Base-by-base conservation (phyloP, 495 filamentous ascomycete species). In the Neurospora sublineolata region DNA sequence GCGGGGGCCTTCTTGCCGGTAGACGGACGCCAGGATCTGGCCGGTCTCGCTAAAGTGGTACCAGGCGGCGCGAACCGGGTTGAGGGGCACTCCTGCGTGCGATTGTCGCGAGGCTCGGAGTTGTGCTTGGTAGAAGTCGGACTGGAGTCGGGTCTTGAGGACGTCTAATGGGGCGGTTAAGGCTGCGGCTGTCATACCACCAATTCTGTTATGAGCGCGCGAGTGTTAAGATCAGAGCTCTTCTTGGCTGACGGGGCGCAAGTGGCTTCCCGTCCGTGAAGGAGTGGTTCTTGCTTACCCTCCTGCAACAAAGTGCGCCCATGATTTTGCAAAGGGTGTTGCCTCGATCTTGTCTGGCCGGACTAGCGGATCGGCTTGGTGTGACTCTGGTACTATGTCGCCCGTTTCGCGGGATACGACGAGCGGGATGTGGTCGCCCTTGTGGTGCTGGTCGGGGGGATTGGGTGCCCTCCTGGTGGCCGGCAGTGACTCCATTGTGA, bases 121-220 rank as follows among this genome's bases (percentile, higher is more conserved):
- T 74, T 90, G 92, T 2, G 87, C 82, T 76, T 94, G 92, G 83
- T 97, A 97, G 79, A 94, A 96, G 75, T 95, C 92, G 75, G 92
- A 94, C 79, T 97, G 93, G 4, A 97, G 85, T 9, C 93, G 87
- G 4, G 94, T 97, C 81, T 95, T 95, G 10, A 97, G 86, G 37
- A 97, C 94, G 77, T 97, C 93, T 67, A 97, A 88, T 7, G 93
- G 93, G 4, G 91, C 92, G 0, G 93, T 97, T 11, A 97, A 81
- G n/a, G 90, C 88, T 5, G 93, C 90, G 14, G 93, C 87, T 20
- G 92, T 93, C 91, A 97, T 94, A 71, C 94, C 94, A 73, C 94
- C 94, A 27, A 93, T 81, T 23, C 93, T 96, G 73, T 8, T 14
- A 58, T 58, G 46, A 27, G 46, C 46, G 41, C 8, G 38, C 37